Conservation (phyloP, 2,329 filamentous ascomycete species). For the Calonectria pseudoturangicola region DNA sequence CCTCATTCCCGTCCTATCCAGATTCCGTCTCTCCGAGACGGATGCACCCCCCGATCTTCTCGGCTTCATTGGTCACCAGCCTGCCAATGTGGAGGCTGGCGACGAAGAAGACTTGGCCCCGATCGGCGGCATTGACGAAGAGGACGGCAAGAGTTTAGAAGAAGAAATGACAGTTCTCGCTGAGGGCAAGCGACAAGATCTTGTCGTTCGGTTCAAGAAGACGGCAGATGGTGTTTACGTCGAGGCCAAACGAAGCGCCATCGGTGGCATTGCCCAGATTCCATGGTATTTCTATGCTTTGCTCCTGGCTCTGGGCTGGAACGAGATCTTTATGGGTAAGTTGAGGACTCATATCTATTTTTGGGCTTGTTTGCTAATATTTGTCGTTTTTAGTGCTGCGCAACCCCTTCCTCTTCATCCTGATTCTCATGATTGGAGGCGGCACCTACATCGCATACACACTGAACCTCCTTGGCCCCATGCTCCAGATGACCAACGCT, state of each 20-base stretch:
- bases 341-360: constrained; percentile 28
- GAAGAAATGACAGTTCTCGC: constrained; percentile 97
- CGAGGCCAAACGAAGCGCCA: constrained; percentile 96
- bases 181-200: constrained; percentile 91
- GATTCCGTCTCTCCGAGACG: constrained; percentile 86
- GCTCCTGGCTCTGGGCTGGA: constrained; percentile 96
- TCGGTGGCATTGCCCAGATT: constrained; percentile 95
- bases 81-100: constrained; percentile 82
- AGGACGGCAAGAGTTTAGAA: constrained; percentile 94
- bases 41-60: constrained; percentile 87
- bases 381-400: constrained; percentile 80
- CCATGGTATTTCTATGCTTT: constrained; percentile 96
- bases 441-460: constrained; percentile 93
- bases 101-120: constrained; percentile 93
- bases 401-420: constrained; percentile 94
- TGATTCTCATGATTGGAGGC: constrained; percentile 84
- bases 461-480: constrained; percentile 96
- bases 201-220: constrained; percentile 98
- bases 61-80: constrained; percentile 87
- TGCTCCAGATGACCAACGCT: constrained; percentile 95
- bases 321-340: constrained; percentile 95
- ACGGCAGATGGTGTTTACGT: constrained; percentile 98
- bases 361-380: constrained; percentile 38
- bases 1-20: constrained; percentile 90
- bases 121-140: constrained; percentile 95